Evolutionary conservation across 1,139 yeast genomes (phyloP), one percentile per base, ranked within the genome.

Genomic region (Yamadazyma jaroonii): DNA sequence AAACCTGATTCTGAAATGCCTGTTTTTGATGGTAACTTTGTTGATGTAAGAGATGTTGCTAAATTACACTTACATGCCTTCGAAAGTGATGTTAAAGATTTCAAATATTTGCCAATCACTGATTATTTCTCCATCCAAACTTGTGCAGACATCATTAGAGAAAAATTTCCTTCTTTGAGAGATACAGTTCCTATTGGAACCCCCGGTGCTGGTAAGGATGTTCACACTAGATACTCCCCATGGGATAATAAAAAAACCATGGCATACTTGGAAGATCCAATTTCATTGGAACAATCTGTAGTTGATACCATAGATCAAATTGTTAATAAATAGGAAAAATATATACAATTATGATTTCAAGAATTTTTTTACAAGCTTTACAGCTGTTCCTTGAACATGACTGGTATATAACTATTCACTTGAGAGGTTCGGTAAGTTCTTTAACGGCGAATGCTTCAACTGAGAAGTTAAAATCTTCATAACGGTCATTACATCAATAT

Each of bases 21-120:
- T 12, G 33, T 29, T 3, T 3, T 2, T 14, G 27, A 11, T 8
- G 51, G 49, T 13, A 41, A 40, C n/a, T 57, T 53, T 52, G 61
- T 68, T 28, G 80, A 76, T 47, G 81, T 75, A 2, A 60, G 79
- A 37, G 79, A 76, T 46, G 67, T 72, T 7, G 77, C 80, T 2
- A 49, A 49, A 37, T 77, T 77, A 7, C 81, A 74, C 47, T 53
- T 74, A 11, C 44, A 49, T 25, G 71, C 72, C 1, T 52, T 72
- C 37, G 61, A 63, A 36, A 49, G 43, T 17, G 49, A 45, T 17
- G 49, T 49, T 10, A 49, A 56, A 13, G 28, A 22, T 22, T 34
- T 45, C 32, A 44, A 52, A 40, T 42, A 49, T 14, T 34, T 54
- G 14, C 37, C 48, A 21, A 25, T 27, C 17, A 54, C 54, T 23